Evolutionary conservation across 163 green algal genomes (phyloP).

Genomic region (Scenedesmus sp.): DNA sequence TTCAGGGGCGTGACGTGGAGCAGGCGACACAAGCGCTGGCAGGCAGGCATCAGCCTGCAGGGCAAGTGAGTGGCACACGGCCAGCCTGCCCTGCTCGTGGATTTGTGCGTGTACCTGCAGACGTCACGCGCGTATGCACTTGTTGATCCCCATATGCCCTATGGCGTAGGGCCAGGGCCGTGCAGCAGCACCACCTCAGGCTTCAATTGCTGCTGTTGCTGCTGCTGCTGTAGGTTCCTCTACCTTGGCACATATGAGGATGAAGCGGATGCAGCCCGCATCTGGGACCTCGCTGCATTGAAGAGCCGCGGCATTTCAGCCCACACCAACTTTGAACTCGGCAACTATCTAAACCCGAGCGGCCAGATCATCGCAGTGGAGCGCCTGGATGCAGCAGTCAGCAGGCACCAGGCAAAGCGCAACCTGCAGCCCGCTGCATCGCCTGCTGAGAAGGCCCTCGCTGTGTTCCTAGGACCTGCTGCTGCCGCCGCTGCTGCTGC

Average conservation of each 20-base stretch:
- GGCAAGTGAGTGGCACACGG: neutral
- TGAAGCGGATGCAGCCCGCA: neutral
- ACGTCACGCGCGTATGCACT: too few relatives aligned
- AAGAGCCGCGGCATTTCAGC: neutral
- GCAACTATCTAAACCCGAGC: neutral
- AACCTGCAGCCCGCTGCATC: neutral
- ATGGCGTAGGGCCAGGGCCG: neutral
- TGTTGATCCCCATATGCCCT: neutral
- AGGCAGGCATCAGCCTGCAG: neutral
- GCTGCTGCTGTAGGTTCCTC: conserved; percentile 9
- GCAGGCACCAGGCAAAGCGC: neutral
- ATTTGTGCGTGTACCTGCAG: too few relatives aligned
- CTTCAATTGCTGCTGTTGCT: neutral
- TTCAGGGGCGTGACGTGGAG: neutral
- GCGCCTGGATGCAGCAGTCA: neutral
- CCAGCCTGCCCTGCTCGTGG: neutral
- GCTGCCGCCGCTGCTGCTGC: neutral
- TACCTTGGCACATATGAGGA: neutral
- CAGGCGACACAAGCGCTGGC: neutral
- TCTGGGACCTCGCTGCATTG: neutral
- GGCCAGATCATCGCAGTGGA: neutral
- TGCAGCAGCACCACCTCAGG: neutral
- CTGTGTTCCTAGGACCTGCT: neutral
- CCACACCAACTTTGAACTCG: neutral
- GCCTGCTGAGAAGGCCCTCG: neutral